Conservation (phyloP, 208 protist species). For the Leishmania tropica region DNA sequence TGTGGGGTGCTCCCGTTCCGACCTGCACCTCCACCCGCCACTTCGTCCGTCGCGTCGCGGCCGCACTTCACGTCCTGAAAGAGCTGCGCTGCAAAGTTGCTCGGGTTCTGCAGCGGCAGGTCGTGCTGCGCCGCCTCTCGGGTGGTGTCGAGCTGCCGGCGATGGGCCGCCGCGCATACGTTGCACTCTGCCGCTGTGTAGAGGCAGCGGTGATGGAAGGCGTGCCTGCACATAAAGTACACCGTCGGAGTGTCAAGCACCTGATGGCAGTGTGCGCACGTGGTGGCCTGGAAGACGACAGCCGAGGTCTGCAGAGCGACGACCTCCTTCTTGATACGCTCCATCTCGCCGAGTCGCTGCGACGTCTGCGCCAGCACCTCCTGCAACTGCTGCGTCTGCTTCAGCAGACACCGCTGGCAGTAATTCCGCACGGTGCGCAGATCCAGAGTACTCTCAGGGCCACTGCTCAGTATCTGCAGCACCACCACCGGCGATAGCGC, state of each 20-base stretch:
- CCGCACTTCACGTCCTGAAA: slow-evolving; percentile 23
- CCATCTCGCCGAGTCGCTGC: slow-evolving; percentile 47
- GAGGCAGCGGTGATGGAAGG: slow-evolving; percentile 93
- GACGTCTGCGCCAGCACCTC: slow-evolving; percentile 16
- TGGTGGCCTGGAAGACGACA: slow-evolving; percentile 83
- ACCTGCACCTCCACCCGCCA: background rate
- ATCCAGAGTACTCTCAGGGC: slow-evolving; percentile 41
- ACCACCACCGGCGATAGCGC: slow-evolving; percentile 93
- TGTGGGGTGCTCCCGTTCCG: background rate
- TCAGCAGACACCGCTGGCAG: slow-evolving; percentile 59
- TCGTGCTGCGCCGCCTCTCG: slow-evolving; percentile 24
- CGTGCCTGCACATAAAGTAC: slow-evolving; percentile 95
- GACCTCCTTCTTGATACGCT: slow-evolving; percentile 70
- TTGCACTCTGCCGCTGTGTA: slow-evolving; percentile 65
- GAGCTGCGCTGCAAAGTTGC: slow-evolving; percentile 22
- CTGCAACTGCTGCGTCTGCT: slow-evolving; percentile 31
- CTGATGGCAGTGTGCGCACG: slow-evolving; percentile 84
- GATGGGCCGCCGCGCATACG: slow-evolving; percentile 41
- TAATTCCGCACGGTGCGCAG: slow-evolving; percentile 90
- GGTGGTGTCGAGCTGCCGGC: slow-evolving; percentile 24
- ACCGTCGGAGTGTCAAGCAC: slow-evolving; percentile 93
- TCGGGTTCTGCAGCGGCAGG: slow-evolving; percentile 21
- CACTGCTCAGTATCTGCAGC: slow-evolving; percentile 82
- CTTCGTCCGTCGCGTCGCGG: background rate
- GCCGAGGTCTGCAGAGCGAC: slow-evolving; percentile 67